Percentiles rank a stretch among this genome's conserved stretches.
These are phyloP conservation scores for Exophiala sp. DNA, from an alignment of 2,329 filamentous ascomycete genomes.

Conservation along the genomic window DNA sequence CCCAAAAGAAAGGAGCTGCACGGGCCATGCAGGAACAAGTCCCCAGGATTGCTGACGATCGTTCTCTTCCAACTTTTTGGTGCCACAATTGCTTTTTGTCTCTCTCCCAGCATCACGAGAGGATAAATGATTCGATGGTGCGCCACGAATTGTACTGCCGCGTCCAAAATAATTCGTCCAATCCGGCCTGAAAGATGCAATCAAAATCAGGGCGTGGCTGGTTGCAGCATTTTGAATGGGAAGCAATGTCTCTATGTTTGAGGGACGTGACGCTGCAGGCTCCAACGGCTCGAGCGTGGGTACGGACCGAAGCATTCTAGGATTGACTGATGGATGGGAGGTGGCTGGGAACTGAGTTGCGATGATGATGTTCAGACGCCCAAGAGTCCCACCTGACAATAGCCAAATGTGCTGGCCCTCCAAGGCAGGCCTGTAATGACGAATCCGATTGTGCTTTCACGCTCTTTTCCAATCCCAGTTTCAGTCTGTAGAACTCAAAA, in stretches of 20 bases:
- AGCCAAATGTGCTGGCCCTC: conserved; percentile 1
- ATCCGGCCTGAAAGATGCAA: conserved; percentile 6
- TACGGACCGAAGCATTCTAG: conserved; percentile 22
- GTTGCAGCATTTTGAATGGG: conserved; percentile 9
- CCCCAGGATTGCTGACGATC: conserved; percentile 23
- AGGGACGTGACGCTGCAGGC: conserved; percentile 19
- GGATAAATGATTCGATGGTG: conserved; percentile 9
- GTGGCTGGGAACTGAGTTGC: conserved; percentile 17
- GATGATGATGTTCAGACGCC: neutral
- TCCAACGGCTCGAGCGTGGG: conserved; percentile 22
- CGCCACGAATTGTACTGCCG: conserved; percentile 2
- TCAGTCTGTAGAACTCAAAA: neutral
- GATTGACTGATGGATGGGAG: conserved; percentile 9
- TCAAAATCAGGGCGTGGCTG: conserved; percentile 6
- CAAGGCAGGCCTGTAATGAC: neutral
- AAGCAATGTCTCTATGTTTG: conserved; percentile 5
- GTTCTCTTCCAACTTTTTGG: conserved; percentile 10
- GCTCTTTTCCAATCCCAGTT: neutral
- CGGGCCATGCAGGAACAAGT: conserved; percentile 23
- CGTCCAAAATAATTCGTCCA: neutral
- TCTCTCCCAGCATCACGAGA: conserved; percentile 6
- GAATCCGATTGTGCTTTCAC: neutral
- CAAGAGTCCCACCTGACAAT: conserved; percentile 1
- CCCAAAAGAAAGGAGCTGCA: conserved; percentile 19
- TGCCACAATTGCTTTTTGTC: conserved; percentile 14